Base-by-base conservation (phyloP, 805 yeast genomes). In the Ogataea paraovalis region DNA sequence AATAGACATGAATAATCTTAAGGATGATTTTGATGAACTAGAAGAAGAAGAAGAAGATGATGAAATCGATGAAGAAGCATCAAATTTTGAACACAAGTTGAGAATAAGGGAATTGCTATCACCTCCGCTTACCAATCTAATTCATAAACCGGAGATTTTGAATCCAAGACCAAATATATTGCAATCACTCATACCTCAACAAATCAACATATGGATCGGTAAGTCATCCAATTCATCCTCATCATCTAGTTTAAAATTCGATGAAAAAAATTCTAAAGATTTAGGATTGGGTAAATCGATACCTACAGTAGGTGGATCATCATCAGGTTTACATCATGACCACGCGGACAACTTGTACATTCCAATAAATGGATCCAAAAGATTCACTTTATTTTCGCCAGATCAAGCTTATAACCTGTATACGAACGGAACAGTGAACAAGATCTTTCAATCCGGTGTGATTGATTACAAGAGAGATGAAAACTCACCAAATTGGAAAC, bases 261-360 rank as follows among this genome's bases (percentile, higher is more conserved):
- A 42, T 41, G 59, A n/a, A 7, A 7, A 18, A 16, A n/a, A n/a
- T n/a, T 34, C 38, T 64, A 20, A 44, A 49, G 63, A 65, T 41
- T 59, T 66, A 16, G 76, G 78, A 1, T 60, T 81, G 4, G 87
- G 87, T 1, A 76, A 79, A 57, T 66, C 66, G 20, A 64, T 83
- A 0, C 85, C 88, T 1, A 76, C 78, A 1, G 16, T 20, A n/a
- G 54, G 54, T n/a, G 69, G 71, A 1, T 70, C 82, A 0, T 82
- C 89, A 0, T 82, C 90, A 1, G 92, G 92, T 0, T 65, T 85
- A 12, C 92, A 85, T 56, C 92, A 85, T 60, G 92, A 85, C 60
- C 91, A 85, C 64, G 87, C 91, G 1, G 91, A 85, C 59, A 85
- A 85, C 57, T 66, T 85, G 32, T 85, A 85, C 59, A 70, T 85